Evolutionary conservation across 768 basidiomycete genomes (phyloP).

Genomic region (Kwoniella mangroviensis): DNA sequence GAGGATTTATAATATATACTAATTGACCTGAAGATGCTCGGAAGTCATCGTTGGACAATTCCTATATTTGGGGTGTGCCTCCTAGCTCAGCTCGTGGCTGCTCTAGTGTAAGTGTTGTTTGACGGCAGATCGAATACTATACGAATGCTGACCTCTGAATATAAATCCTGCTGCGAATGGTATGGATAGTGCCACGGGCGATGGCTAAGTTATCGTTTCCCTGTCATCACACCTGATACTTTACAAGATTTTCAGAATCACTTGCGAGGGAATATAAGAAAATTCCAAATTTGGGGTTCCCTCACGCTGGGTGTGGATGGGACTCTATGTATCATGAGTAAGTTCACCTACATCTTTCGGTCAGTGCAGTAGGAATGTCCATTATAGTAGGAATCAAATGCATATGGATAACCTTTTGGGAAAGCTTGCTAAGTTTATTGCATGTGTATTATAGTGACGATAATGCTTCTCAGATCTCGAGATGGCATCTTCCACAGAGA

Average conservation of each 20-base stretch:
- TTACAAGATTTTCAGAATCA: conserved; percentile 1
- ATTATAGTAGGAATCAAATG: no score
- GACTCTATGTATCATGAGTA: conserved; percentile 11
- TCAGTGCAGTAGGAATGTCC: not conserved
- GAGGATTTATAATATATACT: not conserved
- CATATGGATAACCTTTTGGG: no score
- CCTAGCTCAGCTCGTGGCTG: conserved; percentile 10
- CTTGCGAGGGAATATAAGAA: not conserved
- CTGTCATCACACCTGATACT: conserved; percentile 2
- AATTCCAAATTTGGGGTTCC: conserved; percentile 11
- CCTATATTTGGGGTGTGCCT: conserved; percentile 2
- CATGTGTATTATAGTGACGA: conserved; percentile 6
- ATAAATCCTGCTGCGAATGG: not conserved
- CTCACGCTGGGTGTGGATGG: conserved; percentile 12
- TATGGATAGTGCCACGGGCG: not conserved
- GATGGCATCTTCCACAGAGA: conserved; percentile 8
- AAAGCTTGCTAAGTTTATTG: not conserved
- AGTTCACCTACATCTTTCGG: not conserved
- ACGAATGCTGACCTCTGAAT: not conserved
- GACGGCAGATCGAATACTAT: no score
- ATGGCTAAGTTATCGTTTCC: conserved; percentile 1
- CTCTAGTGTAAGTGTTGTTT: no score
- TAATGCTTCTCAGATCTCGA: conserved; percentile 14
- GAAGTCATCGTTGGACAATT: conserved; percentile 7
- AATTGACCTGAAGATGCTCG: not conserved